A percentile compares a stretch with the other conserved stretches of the same genome.
These are phyloP conservation scores for Cystobasidiopsis lactophilus DNA, from an alignment of 768 basidiomycete species.

Conservation along the genomic window DNA sequence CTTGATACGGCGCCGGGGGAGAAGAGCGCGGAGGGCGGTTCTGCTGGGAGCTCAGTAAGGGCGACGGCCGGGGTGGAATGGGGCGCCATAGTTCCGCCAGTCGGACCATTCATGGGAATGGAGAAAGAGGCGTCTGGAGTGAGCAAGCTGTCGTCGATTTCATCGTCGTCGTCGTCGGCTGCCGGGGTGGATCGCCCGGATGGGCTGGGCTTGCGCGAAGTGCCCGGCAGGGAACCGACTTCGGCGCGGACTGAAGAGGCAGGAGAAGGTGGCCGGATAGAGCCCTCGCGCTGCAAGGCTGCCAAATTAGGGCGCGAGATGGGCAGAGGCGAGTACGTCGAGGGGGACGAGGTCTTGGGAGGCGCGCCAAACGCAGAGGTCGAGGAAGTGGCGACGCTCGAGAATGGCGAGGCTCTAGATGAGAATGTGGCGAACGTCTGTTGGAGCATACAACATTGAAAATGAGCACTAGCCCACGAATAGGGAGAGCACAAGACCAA, in stretches of 20 bases:
- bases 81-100: background rate
- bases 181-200: too few relatives aligned
- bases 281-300: background rate
- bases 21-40: background rate
- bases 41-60: background rate
- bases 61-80: background rate
- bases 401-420: background rate
- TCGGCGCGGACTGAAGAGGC: background rate
- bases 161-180: too few relatives aligned
- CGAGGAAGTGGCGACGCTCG: background rate
- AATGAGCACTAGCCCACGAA: too few relatives aligned
- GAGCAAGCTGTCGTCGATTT: too few relatives aligned
- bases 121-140: too few relatives aligned
- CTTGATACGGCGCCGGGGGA: background rate
- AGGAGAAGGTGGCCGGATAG: background rate
- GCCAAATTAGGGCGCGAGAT: background rate
- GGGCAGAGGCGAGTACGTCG: background rate
- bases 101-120: too few relatives aligned
- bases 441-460: background rate
- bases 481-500: too few relatives aligned
- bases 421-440: background rate
- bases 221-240: background rate
- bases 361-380: background rate
- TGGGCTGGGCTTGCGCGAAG: background rate
- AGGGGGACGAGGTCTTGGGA: conserved; percentile 4